Percentiles rank a stretch among this genome's conserved stretches.
phyloP scores from a whole-genome alignment of 2,329 filamentous ascomycete genomes.

The Aspergillus fumigatus region DNA sequence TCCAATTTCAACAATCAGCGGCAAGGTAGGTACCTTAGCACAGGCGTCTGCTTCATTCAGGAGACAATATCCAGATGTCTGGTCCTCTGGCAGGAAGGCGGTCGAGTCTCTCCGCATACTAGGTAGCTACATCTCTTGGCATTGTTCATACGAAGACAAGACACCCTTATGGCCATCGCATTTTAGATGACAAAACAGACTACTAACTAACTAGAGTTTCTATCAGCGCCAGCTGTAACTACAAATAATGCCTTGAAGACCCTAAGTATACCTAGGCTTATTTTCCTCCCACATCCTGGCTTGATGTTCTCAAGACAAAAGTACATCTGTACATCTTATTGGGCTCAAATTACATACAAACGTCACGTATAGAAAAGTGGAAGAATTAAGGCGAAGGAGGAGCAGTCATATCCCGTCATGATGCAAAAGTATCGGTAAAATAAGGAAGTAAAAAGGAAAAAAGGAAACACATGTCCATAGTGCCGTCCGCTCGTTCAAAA shows the following conservation, averaged over 20 bases:
- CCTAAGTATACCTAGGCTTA: background rate
- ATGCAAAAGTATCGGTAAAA: constrained; percentile 16
- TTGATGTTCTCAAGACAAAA: background rate
- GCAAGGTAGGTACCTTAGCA: constrained; percentile 1
- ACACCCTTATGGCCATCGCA: too few relatives aligned
- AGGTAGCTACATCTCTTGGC: background rate
- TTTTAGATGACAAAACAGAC: background rate
- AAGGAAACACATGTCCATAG: constrained; percentile 14
- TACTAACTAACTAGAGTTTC: too few relatives aligned
- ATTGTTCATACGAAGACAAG: background rate
- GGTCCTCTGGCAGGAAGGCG: background rate
- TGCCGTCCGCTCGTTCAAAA: constrained; percentile 13
- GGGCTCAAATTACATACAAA: background rate
- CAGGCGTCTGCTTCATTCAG: background rate
- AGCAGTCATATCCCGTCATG: constrained; percentile 33
- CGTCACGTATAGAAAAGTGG: background rate
- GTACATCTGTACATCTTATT: background rate
- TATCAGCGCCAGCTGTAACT: background rate
- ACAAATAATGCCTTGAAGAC: background rate
- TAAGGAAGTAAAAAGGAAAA: constrained; percentile 5
- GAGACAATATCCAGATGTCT: background rate
- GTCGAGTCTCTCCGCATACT: constrained; percentile 5
- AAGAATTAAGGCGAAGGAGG: constrained; percentile 8
- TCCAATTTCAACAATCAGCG: background rate
- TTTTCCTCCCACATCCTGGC: background rate